A percentile compares a stretch with the other conserved stretches of the same genome.
Conservation (phyloP, 2,329 filamentous ascomycete genomes). For the Sporothrix pseudoabietina region DNA sequence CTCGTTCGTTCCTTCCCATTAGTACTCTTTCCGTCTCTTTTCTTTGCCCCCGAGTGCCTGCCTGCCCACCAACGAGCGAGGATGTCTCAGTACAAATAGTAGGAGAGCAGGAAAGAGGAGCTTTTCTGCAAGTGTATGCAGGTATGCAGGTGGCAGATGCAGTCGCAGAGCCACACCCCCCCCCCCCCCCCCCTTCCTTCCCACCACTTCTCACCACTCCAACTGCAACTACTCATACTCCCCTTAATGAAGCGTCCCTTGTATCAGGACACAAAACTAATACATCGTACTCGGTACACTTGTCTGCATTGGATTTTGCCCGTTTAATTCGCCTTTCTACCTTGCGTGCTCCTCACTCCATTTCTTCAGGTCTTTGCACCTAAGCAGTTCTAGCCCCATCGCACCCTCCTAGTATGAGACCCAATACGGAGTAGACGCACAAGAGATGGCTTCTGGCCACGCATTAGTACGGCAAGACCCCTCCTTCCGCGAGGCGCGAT, state of each 20-base stretch:
- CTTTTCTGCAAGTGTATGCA: slow-evolving; percentile 8
- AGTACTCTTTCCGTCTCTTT: background rate
- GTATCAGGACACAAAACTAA: background rate
- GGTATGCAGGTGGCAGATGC: background rate
- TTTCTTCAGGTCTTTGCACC: background rate
- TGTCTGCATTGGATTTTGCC: background rate
- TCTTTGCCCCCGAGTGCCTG: background rate
- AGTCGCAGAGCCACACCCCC: background rate
- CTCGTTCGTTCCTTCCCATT: background rate
- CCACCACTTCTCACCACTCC: background rate
- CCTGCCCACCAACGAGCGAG: background rate
- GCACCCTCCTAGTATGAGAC: slow-evolving; percentile 4
- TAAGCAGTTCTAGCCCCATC: background rate
- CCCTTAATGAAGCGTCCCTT: background rate
- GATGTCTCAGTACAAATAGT: background rate
- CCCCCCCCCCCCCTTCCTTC: background rate
- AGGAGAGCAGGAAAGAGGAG: background rate
- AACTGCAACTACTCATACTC: background rate
- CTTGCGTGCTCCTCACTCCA: background rate
- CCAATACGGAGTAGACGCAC: background rate
- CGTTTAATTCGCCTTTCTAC: background rate
- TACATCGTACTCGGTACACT: background rate
- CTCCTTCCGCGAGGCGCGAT: background rate
- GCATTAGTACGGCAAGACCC: background rate
- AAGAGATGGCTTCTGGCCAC: background rate